phyloP scores from a whole-genome alignment of 441 rosid species.

The Dalechampia spathulata region DNA sequence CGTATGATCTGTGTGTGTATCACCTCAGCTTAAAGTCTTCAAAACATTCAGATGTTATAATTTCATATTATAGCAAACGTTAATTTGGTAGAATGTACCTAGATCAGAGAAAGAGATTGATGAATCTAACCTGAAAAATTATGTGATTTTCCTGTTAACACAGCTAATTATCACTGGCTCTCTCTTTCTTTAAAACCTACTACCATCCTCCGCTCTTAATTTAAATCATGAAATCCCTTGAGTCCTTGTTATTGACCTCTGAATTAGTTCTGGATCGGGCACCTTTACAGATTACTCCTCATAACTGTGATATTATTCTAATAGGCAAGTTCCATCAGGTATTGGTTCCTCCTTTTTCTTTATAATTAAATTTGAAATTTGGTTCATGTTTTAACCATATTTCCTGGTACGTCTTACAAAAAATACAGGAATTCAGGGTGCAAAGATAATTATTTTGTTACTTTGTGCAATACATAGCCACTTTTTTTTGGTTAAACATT shows the following conservation, averaged over 20 bases:
- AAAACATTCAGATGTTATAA: background rate
- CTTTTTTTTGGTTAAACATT: conserved; percentile 9
- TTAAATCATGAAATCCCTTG: background rate
- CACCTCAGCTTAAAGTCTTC: background rate
- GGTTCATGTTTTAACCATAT: background rate
- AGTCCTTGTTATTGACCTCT: background rate
- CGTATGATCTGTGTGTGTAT: background rate
- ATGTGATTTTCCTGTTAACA: background rate
- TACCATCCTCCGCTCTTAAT: background rate
- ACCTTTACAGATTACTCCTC: background rate
- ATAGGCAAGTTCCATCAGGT: background rate
- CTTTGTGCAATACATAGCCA: background rate
- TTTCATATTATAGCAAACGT: too few species aligned
- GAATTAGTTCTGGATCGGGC: background rate
- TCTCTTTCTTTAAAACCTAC: background rate
- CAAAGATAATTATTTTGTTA: background rate
- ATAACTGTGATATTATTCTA: too few species aligned
- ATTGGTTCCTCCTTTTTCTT: background rate
- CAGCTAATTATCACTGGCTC: background rate
- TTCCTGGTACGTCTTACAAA: background rate
- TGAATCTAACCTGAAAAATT: background rate
- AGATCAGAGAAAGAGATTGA: background rate
- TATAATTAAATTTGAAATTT: background rate
- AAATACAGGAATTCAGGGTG: background rate
- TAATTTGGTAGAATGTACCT: background rate